phyloP scores from a whole-genome alignment of 2,329 filamentous ascomycete species.

The Pseudocercospora fijiensis region DNA sequence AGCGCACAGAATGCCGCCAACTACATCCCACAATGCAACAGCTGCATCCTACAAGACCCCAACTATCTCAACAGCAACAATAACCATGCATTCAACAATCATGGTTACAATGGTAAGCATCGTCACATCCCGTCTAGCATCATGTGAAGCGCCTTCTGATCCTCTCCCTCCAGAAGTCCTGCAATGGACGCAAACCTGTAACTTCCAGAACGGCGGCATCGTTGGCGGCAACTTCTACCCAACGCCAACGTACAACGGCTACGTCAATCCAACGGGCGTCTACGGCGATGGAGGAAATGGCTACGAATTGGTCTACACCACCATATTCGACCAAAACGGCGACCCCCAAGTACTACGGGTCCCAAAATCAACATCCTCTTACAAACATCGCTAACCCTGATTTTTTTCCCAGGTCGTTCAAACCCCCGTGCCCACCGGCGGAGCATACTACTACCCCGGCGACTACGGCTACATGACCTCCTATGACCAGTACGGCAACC shows the following conservation, averaged over 20 bases:
- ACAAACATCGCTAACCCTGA: neutral
- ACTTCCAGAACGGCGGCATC: neutral
- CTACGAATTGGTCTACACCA: neutral
- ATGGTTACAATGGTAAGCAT: neutral
- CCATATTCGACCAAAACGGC: neutral
- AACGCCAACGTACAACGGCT: neutral
- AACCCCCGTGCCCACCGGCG: neutral
- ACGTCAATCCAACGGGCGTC: neutral
- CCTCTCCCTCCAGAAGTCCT: neutral
- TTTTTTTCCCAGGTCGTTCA: neutral
- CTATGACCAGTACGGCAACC: neutral
- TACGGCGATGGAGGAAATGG: neutral
- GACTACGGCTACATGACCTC: neutral
- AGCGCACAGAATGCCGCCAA: neutral
- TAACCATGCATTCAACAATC: neutral
- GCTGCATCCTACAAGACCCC: neutral
- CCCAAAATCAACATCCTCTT: no score
- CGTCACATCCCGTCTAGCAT: neutral
- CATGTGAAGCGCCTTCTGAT: neutral
- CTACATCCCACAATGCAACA: constrained; percentile 1
- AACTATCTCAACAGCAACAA: neutral
- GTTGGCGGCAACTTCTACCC: neutral
- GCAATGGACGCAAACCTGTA: constrained; percentile 1
- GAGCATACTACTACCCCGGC: neutral
- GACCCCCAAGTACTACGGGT: neutral